Percentiles rank a stretch among this genome's conserved stretches.
Conservation (phyloP, 495 filamentous ascomycete genomes). For the Hypomontagnella monticulosa region DNA sequence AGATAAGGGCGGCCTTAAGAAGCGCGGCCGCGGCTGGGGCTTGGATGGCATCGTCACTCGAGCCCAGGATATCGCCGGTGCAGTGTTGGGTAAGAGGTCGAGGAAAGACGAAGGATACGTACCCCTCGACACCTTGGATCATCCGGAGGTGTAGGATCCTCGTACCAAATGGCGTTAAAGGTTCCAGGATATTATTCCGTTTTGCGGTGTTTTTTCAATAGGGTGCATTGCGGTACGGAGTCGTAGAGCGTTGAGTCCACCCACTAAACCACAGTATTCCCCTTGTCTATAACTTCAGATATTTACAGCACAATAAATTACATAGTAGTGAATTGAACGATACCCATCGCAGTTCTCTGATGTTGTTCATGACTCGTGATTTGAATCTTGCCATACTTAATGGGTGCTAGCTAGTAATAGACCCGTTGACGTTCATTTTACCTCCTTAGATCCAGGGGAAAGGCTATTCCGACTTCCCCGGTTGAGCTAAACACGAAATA, state of each 20-base stretch:
- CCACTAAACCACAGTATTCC: conserved; percentile 14
- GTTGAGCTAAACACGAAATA: conserved; percentile 14
- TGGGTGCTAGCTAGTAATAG: conserved; percentile 6
- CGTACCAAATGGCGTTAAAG: conserved; percentile 3
- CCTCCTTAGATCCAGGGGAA: background rate
- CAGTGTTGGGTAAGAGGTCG: conserved; percentile 47
- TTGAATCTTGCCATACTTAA: background rate
- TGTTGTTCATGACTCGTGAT: background rate
- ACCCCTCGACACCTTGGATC: conserved; percentile 62
- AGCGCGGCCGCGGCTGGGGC: conserved; percentile 58
- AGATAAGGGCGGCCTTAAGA: conserved; percentile 57
- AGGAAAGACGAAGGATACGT: conserved; percentile 67
- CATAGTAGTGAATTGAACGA: conserved; percentile 4
- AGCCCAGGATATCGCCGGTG: conserved; percentile 49
- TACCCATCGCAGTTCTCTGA: too few relatives aligned
- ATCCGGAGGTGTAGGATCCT: conserved; percentile 34
- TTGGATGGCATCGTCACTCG: conserved; percentile 51
- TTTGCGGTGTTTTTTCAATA: conserved; percentile 1
- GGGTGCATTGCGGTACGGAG: conserved; percentile 23
- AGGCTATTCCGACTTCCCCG: background rate
- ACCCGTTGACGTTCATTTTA: background rate
- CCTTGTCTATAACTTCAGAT: conserved; percentile 22
- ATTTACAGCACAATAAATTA: conserved; percentile 11
- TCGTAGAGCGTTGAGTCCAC: conserved; percentile 6
- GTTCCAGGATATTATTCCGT: background rate